Conservation (phyloP, 2,329 filamentous ascomycete genomes). For the Coniochaeta sp. region DNA sequence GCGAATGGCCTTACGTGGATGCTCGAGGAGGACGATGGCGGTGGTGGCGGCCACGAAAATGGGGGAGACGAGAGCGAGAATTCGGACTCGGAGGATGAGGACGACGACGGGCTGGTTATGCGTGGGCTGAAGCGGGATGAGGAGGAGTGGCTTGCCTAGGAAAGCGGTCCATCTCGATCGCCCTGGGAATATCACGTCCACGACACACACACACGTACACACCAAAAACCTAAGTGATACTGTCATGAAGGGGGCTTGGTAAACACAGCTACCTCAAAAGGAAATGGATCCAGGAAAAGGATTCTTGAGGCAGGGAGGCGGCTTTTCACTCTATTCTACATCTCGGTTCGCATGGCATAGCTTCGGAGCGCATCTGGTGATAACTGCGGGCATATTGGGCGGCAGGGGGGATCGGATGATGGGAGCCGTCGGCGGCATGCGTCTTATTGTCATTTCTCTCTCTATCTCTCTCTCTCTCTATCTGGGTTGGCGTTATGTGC, state of each 20-base stretch:
- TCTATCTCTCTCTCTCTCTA: neutral
- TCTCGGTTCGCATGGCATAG: neutral
- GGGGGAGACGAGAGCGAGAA: constrained; percentile 15
- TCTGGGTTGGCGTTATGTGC: neutral
- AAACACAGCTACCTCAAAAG: neutral
- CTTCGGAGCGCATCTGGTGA: neutral
- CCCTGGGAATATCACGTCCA: neutral
- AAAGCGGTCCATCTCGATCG: neutral
- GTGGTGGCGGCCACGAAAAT: constrained; percentile 19
- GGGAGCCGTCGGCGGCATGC: neutral
- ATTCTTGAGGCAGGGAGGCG: neutral
- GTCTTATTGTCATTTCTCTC: neutral
- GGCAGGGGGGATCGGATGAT: neutral
- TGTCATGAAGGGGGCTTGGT: neutral
- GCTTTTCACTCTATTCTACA: neutral
- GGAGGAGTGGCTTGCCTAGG: constrained; percentile 50
- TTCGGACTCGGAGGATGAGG: constrained; percentile 34
- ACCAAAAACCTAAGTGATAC: neutral
- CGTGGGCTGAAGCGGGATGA: constrained; percentile 48
- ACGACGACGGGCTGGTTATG: constrained; percentile 52
- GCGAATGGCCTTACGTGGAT: constrained; percentile 95
- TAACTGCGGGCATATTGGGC: neutral
- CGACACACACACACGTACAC: no score
- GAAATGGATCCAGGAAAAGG: neutral
- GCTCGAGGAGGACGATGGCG: constrained; percentile 47